Percentiles rank a stretch among this genome's conserved stretches.
Conservation (phyloP, 2,329 filamentous ascomycete species). For the Dactylellina cionopaga region DNA sequence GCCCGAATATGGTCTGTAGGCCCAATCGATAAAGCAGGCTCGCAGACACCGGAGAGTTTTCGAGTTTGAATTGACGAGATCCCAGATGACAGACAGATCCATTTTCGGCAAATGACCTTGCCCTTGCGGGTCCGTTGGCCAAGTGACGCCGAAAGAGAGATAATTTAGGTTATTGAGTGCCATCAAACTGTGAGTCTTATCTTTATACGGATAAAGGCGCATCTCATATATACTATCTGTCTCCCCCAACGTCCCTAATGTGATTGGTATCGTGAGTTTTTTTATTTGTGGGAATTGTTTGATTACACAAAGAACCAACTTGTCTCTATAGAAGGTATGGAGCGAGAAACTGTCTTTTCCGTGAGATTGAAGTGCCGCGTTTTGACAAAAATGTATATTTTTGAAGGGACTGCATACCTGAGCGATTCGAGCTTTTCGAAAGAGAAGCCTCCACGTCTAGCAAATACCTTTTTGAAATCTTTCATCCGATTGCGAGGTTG, state of each 20-base stretch:
- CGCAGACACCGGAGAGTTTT: neutral
- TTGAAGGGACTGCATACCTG: neutral
- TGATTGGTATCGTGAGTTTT: neutral
- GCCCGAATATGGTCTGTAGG: no score
- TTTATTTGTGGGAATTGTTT: neutral
- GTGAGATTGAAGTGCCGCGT: no score
- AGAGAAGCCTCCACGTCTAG: neutral
- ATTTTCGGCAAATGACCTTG: neutral
- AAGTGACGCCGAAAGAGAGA: neutral
- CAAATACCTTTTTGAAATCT: neutral
- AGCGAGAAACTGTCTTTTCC: neutral
- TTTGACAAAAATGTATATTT: no score
- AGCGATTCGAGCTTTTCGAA: neutral
- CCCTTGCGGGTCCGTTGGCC: neutral
- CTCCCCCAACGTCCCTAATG: neutral
- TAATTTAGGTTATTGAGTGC: neutral
- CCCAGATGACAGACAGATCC: neutral
- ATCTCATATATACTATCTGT: neutral
- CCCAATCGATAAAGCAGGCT: neutral
- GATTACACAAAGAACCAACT: neutral
- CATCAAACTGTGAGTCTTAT: neutral
- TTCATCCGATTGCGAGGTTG: neutral
- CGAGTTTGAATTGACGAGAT: neutral
- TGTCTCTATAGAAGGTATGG: neutral
- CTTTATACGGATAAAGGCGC: neutral